phyloP scores from a whole-genome alignment of 306 rosid genomes.

The Cyclanthera cordifolia region DNA sequence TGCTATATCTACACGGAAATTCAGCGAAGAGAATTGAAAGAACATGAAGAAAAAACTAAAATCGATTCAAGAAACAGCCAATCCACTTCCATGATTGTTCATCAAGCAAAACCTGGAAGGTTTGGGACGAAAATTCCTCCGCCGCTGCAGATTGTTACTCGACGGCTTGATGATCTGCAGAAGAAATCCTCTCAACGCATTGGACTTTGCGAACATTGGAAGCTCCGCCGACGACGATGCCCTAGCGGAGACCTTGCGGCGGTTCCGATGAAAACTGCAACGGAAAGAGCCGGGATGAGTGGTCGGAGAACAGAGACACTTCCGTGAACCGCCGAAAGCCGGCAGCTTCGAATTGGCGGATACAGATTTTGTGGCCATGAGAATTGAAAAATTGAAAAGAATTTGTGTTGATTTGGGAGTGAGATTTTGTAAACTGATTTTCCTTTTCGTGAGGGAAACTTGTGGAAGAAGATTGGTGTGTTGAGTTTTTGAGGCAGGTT shows the following conservation, averaged over 20 bases:
- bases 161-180: conserved; percentile 17
- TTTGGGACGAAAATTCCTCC: conserved; percentile 18
- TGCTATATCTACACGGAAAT: not conserved
- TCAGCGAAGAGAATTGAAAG: not conserved
- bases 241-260: not conserved
- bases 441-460: not conserved
- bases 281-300: conserved; percentile 20
- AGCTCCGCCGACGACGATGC: not conserved
- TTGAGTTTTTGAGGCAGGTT: not conserved
- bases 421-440: not conserved
- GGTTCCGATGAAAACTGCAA: conserved; percentile 15
- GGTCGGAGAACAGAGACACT: conserved; percentile 17
- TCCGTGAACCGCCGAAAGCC: not conserved
- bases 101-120: conserved; percentile 24
- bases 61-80: conserved; percentile 15
- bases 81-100: conserved; percentile 2
- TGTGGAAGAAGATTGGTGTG: not conserved
- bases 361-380: conserved; percentile 6
- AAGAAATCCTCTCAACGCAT: conserved; percentile 15
- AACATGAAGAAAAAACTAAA: not conserved
- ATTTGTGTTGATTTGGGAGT: not conserved
- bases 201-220: not conserved
- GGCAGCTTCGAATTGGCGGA: not conserved
- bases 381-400: not conserved
- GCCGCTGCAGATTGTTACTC: conserved; percentile 14